Conservation (phyloP, 306 rosid genomes). For the Cyamopsis tetragonoloba region DNA sequence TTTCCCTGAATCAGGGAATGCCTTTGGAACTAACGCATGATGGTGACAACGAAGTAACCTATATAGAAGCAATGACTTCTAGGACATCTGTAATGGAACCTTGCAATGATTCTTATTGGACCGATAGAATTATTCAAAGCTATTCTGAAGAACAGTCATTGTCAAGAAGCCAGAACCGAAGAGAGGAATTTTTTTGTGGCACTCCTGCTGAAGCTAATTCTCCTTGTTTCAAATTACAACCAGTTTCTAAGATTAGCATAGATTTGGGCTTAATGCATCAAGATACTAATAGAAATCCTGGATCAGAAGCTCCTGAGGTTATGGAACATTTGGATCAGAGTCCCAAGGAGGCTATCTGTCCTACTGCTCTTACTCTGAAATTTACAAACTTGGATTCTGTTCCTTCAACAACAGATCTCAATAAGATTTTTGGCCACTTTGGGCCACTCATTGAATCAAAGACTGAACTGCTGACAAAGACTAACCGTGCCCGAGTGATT, state of each 20-base stretch:
- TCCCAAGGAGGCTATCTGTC: constrained; percentile 30
- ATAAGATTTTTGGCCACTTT: constrained; percentile 50
- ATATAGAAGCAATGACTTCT: constrained; percentile 10
- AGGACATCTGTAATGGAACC: constrained; percentile 32
- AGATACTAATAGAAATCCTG: constrained; percentile 15
- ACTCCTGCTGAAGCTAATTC: constrained; percentile 15
- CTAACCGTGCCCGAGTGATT: constrained; percentile 65
- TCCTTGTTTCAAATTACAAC: constrained; percentile 13
- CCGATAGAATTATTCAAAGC: constrained; percentile 56
- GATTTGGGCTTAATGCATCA: constrained; percentile 12
- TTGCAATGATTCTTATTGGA: constrained; percentile 57
- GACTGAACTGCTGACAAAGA: constrained; percentile 66
- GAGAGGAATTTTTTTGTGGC: constrained; percentile 16
- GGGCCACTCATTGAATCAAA: constrained; percentile 56
- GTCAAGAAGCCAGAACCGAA: constrained; percentile 30
- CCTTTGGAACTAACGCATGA: constrained; percentile 34
- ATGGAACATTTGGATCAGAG: constrained; percentile 28
- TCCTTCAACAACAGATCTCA: constrained; percentile 58
- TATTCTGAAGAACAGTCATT: constrained; percentile 40
- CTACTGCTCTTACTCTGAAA: constrained; percentile 66
- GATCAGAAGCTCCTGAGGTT: constrained; percentile 25
- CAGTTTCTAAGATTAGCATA: constrained; percentile 8
- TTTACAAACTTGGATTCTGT: constrained; percentile 53
- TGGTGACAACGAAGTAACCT: constrained; percentile 31
- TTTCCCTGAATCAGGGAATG: constrained; percentile 28